Evolutionary conservation across 768 basidiomycete genomes (phyloP).

Genomic region (Mycena albidolilacea): DNA sequence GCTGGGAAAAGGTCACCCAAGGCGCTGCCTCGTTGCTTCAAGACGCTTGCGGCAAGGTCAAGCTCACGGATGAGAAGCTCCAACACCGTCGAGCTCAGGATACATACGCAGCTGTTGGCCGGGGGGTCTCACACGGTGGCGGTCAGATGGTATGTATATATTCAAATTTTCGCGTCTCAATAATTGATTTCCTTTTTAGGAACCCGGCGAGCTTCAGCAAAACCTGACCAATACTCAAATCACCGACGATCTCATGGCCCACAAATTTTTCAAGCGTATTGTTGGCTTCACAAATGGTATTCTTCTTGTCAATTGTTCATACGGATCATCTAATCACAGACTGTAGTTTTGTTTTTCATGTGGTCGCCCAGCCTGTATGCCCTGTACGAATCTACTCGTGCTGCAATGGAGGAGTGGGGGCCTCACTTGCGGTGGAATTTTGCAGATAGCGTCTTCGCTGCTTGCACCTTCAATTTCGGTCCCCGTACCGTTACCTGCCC

Average conservation of each 20-base stretch:
- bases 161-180: not conserved
- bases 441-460: not conserved
- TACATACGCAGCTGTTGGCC: not conserved
- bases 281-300: not conserved
- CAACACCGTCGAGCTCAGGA: not conserved
- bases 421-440: not conserved
- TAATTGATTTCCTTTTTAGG: not conserved
- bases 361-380: not conserved
- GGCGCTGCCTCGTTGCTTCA: not conserved
- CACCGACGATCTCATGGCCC: not conserved
- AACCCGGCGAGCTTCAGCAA: not conserved
- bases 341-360: not conserved
- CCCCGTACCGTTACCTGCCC: not conserved
- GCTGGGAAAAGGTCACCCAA: not conserved
- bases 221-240: not conserved
- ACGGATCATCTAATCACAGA: not conserved
- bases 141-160: not conserved
- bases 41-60: not conserved
- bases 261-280: not conserved
- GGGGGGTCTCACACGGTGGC: not conserved
- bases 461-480: not conserved
- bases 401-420: too few species aligned
- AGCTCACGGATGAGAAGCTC: not conserved
- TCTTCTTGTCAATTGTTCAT: not conserved
- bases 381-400: too few species aligned